Evolutionary conservation across 148 eudicot species (phyloP), one percentile per base, ranked within the genome.

Genomic region (Salicornia ramosissima): DNA sequence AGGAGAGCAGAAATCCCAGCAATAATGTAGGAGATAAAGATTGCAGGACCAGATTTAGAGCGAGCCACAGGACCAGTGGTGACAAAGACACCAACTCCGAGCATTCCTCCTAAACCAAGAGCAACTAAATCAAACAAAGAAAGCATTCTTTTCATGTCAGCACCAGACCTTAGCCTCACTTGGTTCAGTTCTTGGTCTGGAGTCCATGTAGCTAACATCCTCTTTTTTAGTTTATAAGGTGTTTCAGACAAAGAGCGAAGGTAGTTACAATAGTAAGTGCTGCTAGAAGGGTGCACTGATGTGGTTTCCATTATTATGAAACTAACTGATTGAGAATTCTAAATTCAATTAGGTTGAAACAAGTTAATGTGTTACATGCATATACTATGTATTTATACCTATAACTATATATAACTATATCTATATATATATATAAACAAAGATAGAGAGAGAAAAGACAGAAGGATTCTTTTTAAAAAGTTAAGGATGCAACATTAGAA

Each of bases 91-190:
- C 96, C 92, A 63, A 80, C 96, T 8, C 96, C 96, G 26, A 90
- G 88, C 96, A 90, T 90, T 68, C 96, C 96, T 19, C 96, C 92
- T 7, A 86, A 68, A 25, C 96, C 92, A 65, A 90, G 86, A 66
- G 90, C 86, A 3, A 86, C 77, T 75, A 90, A 78, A 57, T 90
- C 92, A 40, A 81, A 86, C 87, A 92, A 86, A 53, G 47, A 39
- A 58, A 87, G 88, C 73, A 80, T 83, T 60, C 96, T 79, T 67
- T 86, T 85, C 96, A 90, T 90, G 82, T 87, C 88, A 42, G 92
- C 87, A 73, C 96, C 96, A 10, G 96, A 90, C 86, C 92, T 80
- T 61, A 83, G 82, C 79, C 96, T 81, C 64, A 86, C 83, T 83
- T 83, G 84, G 76, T 84, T 87, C 51, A 86, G 83, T 70, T 86